Conservation (phyloP, 2,329 filamentous ascomycete genomes). For the Diaporthe sp. region DNA sequence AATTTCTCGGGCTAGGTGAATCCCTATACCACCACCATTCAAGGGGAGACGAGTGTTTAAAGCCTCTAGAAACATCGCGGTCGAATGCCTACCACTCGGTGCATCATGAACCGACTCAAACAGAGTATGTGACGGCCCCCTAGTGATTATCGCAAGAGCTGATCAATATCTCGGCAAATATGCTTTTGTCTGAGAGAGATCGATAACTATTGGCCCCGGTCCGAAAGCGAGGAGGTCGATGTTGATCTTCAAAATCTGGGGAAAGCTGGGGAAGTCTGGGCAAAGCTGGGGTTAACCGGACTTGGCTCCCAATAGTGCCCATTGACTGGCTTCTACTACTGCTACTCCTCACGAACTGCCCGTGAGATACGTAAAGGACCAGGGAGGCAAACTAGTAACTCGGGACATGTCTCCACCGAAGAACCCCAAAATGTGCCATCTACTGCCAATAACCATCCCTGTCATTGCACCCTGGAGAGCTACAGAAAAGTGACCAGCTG, state of each 20-base stretch:
- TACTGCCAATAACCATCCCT: background rate
- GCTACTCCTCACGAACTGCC: constrained; percentile 11
- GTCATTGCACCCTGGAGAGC: background rate
- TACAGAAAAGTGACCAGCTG: background rate
- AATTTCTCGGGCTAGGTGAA: background rate
- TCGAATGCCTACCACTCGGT: background rate
- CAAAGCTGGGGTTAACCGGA: background rate
- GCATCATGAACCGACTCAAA: background rate
- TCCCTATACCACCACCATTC: background rate
- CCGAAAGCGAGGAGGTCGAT: background rate
- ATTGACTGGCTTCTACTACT: background rate
- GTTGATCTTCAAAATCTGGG: background rate
- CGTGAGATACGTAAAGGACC: background rate
- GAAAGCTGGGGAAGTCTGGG: background rate
- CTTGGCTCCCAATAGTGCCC: background rate
- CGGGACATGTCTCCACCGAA: background rate
- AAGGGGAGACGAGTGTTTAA: background rate
- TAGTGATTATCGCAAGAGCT: background rate
- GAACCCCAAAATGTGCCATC: background rate
- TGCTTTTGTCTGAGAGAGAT: background rate
- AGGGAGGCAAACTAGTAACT: background rate
- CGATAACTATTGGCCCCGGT: background rate
- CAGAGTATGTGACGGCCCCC: background rate
- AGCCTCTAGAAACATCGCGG: background rate
- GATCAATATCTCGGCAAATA: background rate